These are phyloP conservation scores for Ustulina deusta DNA, from an alignment of 2,329 filamentous ascomycete species.

Conservation along the genomic window DNA sequence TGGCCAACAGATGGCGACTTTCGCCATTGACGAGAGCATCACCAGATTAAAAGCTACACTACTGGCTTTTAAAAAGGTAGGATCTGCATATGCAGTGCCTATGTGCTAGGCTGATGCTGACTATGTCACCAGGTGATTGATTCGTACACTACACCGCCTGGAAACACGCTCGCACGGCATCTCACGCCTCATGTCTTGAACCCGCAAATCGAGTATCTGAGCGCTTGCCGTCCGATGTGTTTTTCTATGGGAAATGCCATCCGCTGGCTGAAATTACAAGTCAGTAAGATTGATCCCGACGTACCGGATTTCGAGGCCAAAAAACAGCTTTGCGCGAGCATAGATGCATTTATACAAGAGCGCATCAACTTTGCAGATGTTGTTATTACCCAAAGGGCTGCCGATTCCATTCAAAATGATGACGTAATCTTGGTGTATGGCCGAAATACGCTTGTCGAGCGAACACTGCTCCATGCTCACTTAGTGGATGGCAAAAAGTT, in stretches of 20 bases:
- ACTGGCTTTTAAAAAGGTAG: conserved; percentile 86
- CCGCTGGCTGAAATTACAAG: conserved; percentile 90
- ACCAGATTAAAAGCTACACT: conserved; percentile 89
- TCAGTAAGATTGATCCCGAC: conserved; percentile 90
- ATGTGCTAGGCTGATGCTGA: conserved; percentile 18
- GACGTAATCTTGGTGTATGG: conserved; percentile 90
- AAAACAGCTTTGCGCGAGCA: conserved; percentile 78
- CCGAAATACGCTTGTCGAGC: conserved; percentile 86
- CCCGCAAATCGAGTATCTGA: conserved; percentile 94
- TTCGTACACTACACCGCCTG: conserved; percentile 89
- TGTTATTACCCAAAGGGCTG: conserved; percentile 82
- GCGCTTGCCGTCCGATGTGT: conserved; percentile 92
- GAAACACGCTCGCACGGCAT: conserved; percentile 88
- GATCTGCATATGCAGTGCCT: conserved; percentile 11
- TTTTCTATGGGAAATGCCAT: conserved; percentile 98
- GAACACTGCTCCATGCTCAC: conserved; percentile 80
- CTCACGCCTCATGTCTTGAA: conserved; percentile 91
- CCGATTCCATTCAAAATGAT: conserved; percentile 79
- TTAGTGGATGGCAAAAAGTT: conserved; percentile 76
- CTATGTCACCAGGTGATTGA: conserved; percentile 76
- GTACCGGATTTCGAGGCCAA: conserved; percentile 86
- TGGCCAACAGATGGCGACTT: conserved; percentile 90
- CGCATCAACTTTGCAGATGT: conserved; percentile 88
- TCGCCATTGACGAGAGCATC: conserved; percentile 89
- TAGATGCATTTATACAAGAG: conserved; percentile 91